Percentiles rank a stretch among this genome's conserved stretches.
Conservation (phyloP, 805 yeast species). For the Metschnikowia continentalis region DNA sequence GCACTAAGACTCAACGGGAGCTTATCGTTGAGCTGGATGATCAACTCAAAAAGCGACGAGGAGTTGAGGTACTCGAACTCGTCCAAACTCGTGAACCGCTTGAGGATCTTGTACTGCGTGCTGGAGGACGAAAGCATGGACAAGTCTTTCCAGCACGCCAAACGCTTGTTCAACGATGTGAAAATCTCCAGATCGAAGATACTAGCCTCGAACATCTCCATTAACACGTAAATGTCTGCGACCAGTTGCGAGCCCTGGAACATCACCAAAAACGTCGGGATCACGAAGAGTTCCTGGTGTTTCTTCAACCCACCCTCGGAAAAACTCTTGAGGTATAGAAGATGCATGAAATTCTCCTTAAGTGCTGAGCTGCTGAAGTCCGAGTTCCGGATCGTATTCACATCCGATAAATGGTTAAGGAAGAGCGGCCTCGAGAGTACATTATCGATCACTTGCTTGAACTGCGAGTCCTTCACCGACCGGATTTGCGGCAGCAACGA, state of each 20-base stretch:
- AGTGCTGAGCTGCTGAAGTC: slow-evolving; percentile 11
- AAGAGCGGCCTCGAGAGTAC: slow-evolving; percentile 31
- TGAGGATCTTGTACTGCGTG: slow-evolving; percentile 21
- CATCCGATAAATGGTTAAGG: slow-evolving; percentile 18
- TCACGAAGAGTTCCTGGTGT: slow-evolving; percentile 38
- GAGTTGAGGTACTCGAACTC: slow-evolving; percentile 35
- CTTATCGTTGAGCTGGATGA: slow-evolving; percentile 38
- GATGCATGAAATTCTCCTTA: slow-evolving; percentile 23
- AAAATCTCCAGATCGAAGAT: slow-evolving; percentile 29
- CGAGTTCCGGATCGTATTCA: background rate
- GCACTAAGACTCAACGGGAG: slow-evolving; percentile 43
- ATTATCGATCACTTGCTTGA: slow-evolving; percentile 22
- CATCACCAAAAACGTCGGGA: slow-evolving; percentile 32
- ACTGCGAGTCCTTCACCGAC: slow-evolving; percentile 32
- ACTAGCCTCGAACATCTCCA: slow-evolving; percentile 32
- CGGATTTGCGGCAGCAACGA: slow-evolving; percentile 27
- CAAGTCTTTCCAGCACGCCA: slow-evolving; percentile 28
- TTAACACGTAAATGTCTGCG: slow-evolving; percentile 25
- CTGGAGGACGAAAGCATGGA: slow-evolving; percentile 18
- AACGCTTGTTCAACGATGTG: slow-evolving; percentile 22
- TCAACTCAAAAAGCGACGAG: slow-evolving; percentile 29
- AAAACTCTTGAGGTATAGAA: slow-evolving; percentile 37
- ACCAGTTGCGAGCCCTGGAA: slow-evolving; percentile 24
- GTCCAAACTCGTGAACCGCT: slow-evolving; percentile 20
- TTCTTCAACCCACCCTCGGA: slow-evolving; percentile 34